Evolutionary conservation across 106 monocot species (phyloP), one percentile per base, ranked within the genome.

Genomic region (Amphibolis antarctica): DNA sequence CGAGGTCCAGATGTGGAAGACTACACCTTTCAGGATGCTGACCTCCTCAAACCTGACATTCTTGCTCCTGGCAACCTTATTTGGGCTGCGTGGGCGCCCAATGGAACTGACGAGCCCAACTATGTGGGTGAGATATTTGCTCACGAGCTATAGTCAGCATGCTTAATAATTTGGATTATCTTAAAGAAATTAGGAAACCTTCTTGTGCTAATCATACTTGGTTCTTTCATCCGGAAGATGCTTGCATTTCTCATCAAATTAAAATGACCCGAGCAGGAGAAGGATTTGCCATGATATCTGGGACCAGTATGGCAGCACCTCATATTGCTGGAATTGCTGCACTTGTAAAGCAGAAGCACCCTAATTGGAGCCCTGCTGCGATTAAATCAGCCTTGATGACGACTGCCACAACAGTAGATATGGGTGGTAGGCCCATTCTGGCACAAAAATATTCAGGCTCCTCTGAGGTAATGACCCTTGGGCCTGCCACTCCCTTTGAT

Each of bases 31-130:
- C 79, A 86, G 67, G 96, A 96, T 78, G 89, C 96, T 17, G 96
- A 96, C 80, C 84, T 96, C 54, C 89, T 96, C 15, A 96, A 96
- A 64, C 96, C 96, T 15, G 96, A 96, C 62, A 86, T 96, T 64
- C 60, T 96, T 25, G 96, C 96, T 64, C 96, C 96, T 29, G 96
- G 96, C n/a, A 71, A 72, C 71, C 86, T 89, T 27, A 96, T 96
- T 55, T 96, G 96, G 96, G 81, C 96, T 76, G 96, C 89, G n/a
- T 96, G 96, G 96, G 71, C 96, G 36, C 96, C 89, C 70, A 86
- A 96, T 70, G 96, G 96, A 64, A 96, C 89, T 25, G 96, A 96
- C 72, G 89, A 96, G 53, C 83, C 84, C 24, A 82, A 96, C 66
- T 96, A 84, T 52, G 56, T 68, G 13, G 96, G 96, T 96, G 77